Percentiles rank a stretch among this genome's conserved stretches.
Conservation (phyloP, 73 alveolate genomes). For the Paramecium biaurelia region DNA sequence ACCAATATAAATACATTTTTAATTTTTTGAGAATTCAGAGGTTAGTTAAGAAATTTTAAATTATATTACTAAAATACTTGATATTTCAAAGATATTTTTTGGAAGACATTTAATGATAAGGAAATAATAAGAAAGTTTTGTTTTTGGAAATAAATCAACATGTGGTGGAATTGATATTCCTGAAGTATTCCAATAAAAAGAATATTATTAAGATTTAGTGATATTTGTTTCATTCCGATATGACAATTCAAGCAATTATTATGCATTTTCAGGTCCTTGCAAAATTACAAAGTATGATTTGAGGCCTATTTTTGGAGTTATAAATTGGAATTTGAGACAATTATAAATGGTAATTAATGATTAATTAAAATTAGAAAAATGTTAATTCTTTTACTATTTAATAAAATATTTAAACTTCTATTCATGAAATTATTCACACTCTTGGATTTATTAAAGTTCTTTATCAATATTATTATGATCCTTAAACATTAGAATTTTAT, state of each 20-base stretch:
- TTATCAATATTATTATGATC: not conserved
- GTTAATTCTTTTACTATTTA: not conserved
- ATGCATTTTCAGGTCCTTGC: not conserved
- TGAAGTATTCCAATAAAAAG: not conserved
- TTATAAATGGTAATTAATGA: not conserved
- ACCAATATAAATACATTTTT: not conserved
- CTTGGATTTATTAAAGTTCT: not conserved
- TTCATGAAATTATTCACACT: conserved; percentile 13
- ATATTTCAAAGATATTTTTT: not conserved
- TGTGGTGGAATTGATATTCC: not conserved
- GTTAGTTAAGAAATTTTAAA: not conserved
- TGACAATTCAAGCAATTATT: not conserved
- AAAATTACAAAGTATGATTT: not conserved
- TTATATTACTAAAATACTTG: not conserved
- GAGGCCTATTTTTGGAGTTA: not conserved
- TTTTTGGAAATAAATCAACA: not conserved
- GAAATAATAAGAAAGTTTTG: not conserved
- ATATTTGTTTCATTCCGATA: not conserved
- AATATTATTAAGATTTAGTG: not conserved
- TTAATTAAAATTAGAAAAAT: not conserved
- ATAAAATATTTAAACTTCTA: not conserved
- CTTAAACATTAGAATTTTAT: not conserved
- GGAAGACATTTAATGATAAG: not conserved
- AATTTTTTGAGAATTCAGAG: not conserved
- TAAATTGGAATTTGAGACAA: not conserved